Evolutionary conservation across 2,329 filamentous ascomycete species (phyloP), one percentile per base, ranked within the genome.

Genomic region (Thielaviopsis punctulata): DNA sequence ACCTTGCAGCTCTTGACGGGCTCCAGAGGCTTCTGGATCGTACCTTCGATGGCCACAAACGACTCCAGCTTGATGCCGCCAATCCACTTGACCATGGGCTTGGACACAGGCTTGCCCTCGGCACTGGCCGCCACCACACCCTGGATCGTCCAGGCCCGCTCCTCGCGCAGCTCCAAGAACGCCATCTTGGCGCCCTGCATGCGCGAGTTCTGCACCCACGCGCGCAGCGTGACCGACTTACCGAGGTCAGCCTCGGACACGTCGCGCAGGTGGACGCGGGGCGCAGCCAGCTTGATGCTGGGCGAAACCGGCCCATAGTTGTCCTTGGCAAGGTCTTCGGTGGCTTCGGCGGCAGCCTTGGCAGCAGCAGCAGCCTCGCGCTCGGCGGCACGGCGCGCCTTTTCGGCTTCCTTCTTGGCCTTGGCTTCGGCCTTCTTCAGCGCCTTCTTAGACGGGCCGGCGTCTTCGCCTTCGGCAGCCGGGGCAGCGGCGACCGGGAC

Each of bases 51-150:
- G 41, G 81, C 71, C 23, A 95, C 80, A 60, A 84, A 88, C 59
- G 83, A 87, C 72, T 95, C 90, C 45, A 82, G 73, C 62, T 79
- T 83, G 59, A 95, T 69, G 44, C 71, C 75, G 47, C 77, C 79
- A 48, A 84, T 80, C 79, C 85, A 96, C 70, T 96, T 96, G 64
- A 95, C 86, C 90, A 96, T 96, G 67, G 86, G 87, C 64, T 81
- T 82, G 56, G 79, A 84, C 36, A 88, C 76, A 6, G 69, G 68
- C 48, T 69, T 75, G 33, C 73, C 79, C 61, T 87, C 78, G 61
- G 77, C 77, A 70, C 93, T 94, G 49, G 77, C 82, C 18, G 77
- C 74, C 15, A 87, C 71, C 36, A 95, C 82, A 49, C 83, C 87
- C 70, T 95, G 89, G 39, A 95, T 82, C 23, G 81, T 83, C 72